Base-by-base conservation (phyloP, 306 rosid genomes). In the Prosopis cineraria region DNA sequence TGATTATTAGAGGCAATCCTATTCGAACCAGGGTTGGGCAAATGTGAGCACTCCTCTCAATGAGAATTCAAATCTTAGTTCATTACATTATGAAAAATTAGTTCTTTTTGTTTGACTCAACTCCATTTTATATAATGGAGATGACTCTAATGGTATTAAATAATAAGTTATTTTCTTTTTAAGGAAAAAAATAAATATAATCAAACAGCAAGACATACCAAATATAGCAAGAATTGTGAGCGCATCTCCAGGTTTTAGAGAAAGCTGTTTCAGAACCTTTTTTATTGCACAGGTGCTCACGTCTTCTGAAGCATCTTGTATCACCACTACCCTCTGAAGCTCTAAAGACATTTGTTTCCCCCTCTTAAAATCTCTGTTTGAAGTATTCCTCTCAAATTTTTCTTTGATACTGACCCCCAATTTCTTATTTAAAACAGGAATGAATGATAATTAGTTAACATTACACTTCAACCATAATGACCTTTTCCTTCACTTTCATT, bases 151-250 rank as follows among this genome's bases (percentile, higher is more conserved):
- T 60, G 16, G 36, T 3, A 11, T 29, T 11, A 3, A 58, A 12
- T 58, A 0, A 24, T 27, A 12, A 27, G 0, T 25, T 4, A 58
- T 25, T 27, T 30, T 12, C 11, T 1, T 31, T 30, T 75, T 68
- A 58, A 68, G 70, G 75, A 16, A 84, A 81, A 78, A 86, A 85
- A n/a, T n/a, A n/a, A n/a, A 91, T n/a, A 24, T 55, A 10, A 4
- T 95, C 67, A 92, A 91, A 41, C 79, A 89, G 78, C 74, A 82
- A 87, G 87, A 83, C 91, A 90, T 90, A 69, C 88, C 94, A 83
- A 89, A 90, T 80, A 90, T 87, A 22, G 88, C 89, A 74, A 89
- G 58, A 69, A 91, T 64, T 74, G 77, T 81, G 68, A 93, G 90
- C 41, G 77, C 82, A 87, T 93, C 97, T 79, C 91, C 93, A 55